phyloP scores from a whole-genome alignment of 2,329 filamentous ascomycete genomes.

The Penicillium corylophilum region DNA sequence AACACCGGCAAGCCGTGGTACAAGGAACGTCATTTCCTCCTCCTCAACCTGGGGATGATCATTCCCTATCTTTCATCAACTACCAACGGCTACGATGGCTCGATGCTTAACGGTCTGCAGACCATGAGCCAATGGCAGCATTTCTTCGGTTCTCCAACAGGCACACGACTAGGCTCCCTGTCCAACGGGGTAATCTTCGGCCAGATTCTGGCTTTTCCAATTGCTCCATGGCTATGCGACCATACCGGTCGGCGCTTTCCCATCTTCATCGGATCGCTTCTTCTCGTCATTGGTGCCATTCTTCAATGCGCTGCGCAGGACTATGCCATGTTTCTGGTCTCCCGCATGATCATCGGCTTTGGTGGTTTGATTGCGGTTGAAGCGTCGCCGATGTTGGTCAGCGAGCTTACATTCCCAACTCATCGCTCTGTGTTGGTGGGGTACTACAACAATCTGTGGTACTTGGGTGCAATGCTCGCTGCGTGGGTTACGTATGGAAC shows the following conservation, averaged over 20 bases:
- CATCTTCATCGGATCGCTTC: neutral
- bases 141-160: conserved; percentile 3
- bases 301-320: conserved; percentile 27
- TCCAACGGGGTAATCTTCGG: conserved; percentile 1
- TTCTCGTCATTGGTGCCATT: neutral
- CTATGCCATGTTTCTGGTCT: conserved; percentile 31
- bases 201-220: neutral
- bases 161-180: conserved; percentile 4
- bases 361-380: conserved; percentile 33
- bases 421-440: conserved; percentile 35
- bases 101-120: conserved; percentile 8
- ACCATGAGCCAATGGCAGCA: conserved; percentile 8
- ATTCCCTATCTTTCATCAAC: conserved; percentile 8
- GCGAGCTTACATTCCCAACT: conserved; percentile 44
- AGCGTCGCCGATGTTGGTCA: conserved; percentile 38
- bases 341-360: conserved; percentile 36
- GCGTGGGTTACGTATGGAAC: conserved; percentile 27
- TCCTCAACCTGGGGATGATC: conserved; percentile 8
- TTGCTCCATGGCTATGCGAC: neutral
- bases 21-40: conserved; percentile 5
- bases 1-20: conserved; percentile 7
- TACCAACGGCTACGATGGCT: conserved; percentile 10
- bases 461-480: conserved; percentile 23
- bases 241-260: neutral
- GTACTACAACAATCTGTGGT: conserved; percentile 28